phyloP scores from a whole-genome alignment of 129 eudicot species.

The Chrysanthemum makinoi region DNA sequence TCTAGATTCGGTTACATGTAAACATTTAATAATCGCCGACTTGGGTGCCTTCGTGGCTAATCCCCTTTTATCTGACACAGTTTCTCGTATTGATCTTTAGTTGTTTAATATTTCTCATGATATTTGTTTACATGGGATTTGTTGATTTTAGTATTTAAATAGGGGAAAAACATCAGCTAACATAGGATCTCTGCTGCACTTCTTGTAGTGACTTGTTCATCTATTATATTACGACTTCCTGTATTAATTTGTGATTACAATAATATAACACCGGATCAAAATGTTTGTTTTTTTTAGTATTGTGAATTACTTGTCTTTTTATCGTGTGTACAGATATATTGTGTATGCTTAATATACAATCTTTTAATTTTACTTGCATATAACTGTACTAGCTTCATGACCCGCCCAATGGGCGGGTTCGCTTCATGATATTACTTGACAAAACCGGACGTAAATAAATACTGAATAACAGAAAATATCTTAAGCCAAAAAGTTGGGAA shows the following conservation, averaged over 20 bases:
- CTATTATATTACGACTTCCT: not conserved
- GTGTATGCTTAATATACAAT: no score
- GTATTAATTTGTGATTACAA: not conserved
- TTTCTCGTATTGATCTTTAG: not conserved
- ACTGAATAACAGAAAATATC: no score
- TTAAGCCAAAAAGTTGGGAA: no score
- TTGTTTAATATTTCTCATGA: conserved; percentile 6
- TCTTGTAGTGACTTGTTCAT: not conserved
- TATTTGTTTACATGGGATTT: conserved; percentile 10
- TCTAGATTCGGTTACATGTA: conserved; percentile 12
- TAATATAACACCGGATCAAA: not conserved
- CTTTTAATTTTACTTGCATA: no score
- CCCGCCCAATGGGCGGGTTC: no score
- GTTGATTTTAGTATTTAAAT: not conserved
- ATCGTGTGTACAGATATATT: no score
- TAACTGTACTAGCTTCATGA: no score
- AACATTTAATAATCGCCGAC: conserved; percentile 16
- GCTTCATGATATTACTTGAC: no score
- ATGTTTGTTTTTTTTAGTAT: no score
- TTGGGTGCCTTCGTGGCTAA: conserved; percentile 15
- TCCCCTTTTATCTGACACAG: conserved; percentile 7
- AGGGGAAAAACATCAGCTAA: not conserved
- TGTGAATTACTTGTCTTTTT: no score
- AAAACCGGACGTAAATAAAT: no score
- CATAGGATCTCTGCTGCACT: conserved; percentile 1